These are phyloP conservation scores for Plasmodium inui DNA, from an alignment of 169 alveolate genomes.

Conservation along the genomic window DNA sequence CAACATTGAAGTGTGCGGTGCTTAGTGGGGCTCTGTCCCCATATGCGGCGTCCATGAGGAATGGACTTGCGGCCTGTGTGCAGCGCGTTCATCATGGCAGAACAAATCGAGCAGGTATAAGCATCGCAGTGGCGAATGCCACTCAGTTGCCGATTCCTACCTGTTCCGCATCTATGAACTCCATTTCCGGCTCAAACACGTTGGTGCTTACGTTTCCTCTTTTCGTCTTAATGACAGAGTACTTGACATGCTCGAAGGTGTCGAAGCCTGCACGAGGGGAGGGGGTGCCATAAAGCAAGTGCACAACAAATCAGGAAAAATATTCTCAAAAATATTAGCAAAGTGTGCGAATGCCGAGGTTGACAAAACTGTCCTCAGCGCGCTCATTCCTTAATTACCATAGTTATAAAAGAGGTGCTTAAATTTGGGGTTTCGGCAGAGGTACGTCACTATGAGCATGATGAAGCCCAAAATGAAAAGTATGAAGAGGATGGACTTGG, in stretches of 20 bases:
- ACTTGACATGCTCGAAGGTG: slow-evolving; percentile 80
- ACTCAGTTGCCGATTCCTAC: slow-evolving; percentile 17
- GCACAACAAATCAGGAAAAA: not conserved
- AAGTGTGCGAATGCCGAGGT: not conserved
- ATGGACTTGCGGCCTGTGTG: not conserved
- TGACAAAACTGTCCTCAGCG: not conserved
- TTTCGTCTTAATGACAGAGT: slow-evolving; percentile 79
- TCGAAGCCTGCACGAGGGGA: slow-evolving; percentile 71
- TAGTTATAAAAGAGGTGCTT: slow-evolving; percentile 56
- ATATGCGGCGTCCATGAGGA: not conserved
- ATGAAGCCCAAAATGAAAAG: slow-evolving; percentile 52
- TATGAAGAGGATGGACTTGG: slow-evolving; percentile 70
- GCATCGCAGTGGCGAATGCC: not conserved
- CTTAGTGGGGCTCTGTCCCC: not conserved
- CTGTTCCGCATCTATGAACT: slow-evolving; percentile 87
- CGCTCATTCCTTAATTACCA: slow-evolving; percentile 16
- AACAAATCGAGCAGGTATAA: not conserved
- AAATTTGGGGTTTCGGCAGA: slow-evolving; percentile 71
- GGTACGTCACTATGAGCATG: slow-evolving; percentile 71
- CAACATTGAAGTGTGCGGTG: not conserved
- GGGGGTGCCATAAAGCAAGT: not conserved
- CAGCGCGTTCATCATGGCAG: not conserved
- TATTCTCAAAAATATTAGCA: not conserved
- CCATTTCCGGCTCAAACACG: slow-evolving; percentile 86
- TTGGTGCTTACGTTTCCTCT: slow-evolving; percentile 58